phyloP scores from a whole-genome alignment of 208 protist species.

The Acanthamoeba culbertsoni region DNA sequence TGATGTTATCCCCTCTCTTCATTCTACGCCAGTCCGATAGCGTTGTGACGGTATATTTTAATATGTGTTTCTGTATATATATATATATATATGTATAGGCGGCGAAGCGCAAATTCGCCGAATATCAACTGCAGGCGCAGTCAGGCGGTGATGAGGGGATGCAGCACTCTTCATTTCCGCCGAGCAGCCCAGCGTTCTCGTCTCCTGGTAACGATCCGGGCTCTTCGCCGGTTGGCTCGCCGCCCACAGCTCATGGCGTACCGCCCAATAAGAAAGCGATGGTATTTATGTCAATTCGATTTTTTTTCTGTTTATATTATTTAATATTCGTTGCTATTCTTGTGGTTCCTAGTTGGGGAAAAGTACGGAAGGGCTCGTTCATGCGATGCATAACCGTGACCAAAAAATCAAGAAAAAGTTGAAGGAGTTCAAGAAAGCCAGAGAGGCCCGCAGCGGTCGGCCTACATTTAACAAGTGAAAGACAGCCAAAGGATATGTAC shows the following conservation, averaged over 20 bases:
- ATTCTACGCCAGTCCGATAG: background rate
- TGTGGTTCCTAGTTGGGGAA: background rate
- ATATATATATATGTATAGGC: too few relatives aligned
- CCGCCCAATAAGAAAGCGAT: background rate
- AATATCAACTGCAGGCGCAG: background rate
- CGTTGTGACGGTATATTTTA: background rate
- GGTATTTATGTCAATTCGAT: background rate
- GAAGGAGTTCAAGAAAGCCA: conserved; percentile 12
- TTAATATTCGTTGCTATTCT: background rate
- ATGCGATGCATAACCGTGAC: conserved; percentile 1
- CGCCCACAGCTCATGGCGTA: background rate
- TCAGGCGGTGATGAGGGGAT: background rate
- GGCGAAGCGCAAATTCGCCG: background rate
- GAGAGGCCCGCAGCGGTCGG: background rate
- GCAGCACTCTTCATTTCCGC: background rate
- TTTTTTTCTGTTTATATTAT: background rate
- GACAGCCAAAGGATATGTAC: too few relatives aligned
- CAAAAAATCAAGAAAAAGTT: conserved; percentile 31
- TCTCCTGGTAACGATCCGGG: background rate
- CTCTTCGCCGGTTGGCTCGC: background rate
- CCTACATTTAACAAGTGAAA: conserved; percentile 31
- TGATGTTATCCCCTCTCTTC: background rate
- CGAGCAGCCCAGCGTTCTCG: background rate
- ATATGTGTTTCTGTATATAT: background rate
- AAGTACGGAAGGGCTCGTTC: background rate